phyloP scores from a whole-genome alignment of 441 rosid species.

The Brassica hybrid region DNA sequence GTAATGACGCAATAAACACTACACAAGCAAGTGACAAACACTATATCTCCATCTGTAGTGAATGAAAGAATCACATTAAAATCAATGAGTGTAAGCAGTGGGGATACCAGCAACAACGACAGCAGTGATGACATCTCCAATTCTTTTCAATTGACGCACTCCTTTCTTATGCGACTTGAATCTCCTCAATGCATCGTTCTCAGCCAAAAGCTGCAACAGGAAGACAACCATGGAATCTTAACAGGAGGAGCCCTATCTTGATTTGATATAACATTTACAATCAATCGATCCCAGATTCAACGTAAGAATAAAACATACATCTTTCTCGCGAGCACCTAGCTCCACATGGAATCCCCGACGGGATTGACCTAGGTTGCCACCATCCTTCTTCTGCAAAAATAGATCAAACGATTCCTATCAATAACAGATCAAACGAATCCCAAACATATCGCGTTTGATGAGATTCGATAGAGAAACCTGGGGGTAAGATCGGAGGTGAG shows the following conservation, averaged over 20 bases:
- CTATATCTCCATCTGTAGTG: not conserved
- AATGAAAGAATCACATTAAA: not conserved
- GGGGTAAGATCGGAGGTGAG: slow-evolving; percentile 62
- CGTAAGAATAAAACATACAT: slow-evolving; percentile 54
- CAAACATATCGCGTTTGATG: not conserved
- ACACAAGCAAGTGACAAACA: not conserved
- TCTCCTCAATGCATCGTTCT: slow-evolving; percentile 66
- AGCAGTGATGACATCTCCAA: slow-evolving; percentile 80
- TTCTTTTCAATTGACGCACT: slow-evolving; percentile 57
- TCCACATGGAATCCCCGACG: slow-evolving; percentile 78
- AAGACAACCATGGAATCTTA: not conserved
- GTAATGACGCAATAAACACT: not conserved
- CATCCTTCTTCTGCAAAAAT: slow-evolving; percentile 47
- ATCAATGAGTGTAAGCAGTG: not conserved
- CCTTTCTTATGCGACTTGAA: slow-evolving; percentile 81
- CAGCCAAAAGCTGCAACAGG: slow-evolving; percentile 72
- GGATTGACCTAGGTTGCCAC: slow-evolving; percentile 47
- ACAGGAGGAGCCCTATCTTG: too few relatives aligned
- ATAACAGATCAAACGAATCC: slow-evolving; percentile 20
- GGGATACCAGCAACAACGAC: slow-evolving; percentile 72
- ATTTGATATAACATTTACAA: too few relatives aligned
- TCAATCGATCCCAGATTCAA: not conserved
- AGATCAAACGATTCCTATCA: slow-evolving; percentile 10
- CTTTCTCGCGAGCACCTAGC: slow-evolving; percentile 85
- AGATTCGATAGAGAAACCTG: slow-evolving; percentile 49